phyloP scores from a whole-genome alignment of 176 grass and related monocot genomes.

The Tillandsia fasciculata region DNA sequence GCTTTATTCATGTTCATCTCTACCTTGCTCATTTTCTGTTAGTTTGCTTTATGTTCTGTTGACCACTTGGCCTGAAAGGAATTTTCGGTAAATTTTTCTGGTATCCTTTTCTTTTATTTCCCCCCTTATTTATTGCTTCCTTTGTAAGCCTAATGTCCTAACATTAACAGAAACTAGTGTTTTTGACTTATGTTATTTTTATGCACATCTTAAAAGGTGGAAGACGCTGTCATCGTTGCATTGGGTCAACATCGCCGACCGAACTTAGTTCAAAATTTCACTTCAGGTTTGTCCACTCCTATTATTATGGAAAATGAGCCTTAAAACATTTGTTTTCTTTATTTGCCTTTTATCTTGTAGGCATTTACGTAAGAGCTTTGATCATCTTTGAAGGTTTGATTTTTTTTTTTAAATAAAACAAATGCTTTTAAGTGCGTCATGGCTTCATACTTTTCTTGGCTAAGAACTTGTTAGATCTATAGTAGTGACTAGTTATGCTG shows the following conservation, averaged over 20 bases:
- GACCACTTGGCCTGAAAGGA: not conserved
- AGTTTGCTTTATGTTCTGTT: not conserved
- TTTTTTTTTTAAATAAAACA: too few species aligned
- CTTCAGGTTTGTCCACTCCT: slow-evolving; percentile 54
- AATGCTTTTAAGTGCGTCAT: not conserved
- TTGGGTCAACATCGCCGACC: slow-evolving; percentile 79
- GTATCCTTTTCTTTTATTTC: not conserved
- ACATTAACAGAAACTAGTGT: not conserved
- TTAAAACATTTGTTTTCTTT: not conserved
- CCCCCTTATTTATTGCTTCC: not conserved
- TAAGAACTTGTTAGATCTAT: too few species aligned
- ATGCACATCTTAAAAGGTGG: slow-evolving; percentile 51
- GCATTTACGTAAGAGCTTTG: too few species aligned
- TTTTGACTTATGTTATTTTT: not conserved
- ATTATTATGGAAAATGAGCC: not conserved
- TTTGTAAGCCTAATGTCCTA: not conserved
- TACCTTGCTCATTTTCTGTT: not conserved
- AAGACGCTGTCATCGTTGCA: slow-evolving; percentile 91
- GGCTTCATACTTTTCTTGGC: not conserved
- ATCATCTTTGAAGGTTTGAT: too few species aligned
- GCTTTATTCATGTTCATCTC: slow-evolving; percentile 1
- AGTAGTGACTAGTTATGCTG: too few species aligned
- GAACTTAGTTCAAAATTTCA: slow-evolving; percentile 82
- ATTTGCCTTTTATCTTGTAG: too few species aligned
- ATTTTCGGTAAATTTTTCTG: not conserved